Percentiles rank a stretch among this genome's conserved stretches.
Evolutionary conservation across 768 basidiomycete species (phyloP).

Genomic region (Pluteus cervinus): DNA sequence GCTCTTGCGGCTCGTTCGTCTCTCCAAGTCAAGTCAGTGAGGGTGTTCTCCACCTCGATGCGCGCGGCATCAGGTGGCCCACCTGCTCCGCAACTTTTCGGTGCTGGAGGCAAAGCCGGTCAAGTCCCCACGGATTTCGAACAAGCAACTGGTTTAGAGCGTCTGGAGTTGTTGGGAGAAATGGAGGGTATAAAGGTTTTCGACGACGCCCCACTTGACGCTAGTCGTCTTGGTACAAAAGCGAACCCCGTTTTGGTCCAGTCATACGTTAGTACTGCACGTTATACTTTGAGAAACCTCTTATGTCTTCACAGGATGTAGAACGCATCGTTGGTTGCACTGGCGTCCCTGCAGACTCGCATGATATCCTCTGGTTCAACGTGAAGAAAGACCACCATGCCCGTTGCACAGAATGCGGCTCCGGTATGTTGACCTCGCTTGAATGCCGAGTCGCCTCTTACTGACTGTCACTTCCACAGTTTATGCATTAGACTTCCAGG

Average conservation of each 20-base stretch:
- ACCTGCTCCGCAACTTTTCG: slow-evolving; percentile 61
- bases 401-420: slow-evolving; percentile 93
- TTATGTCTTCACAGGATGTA: slow-evolving; percentile 45
- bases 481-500: slow-evolving; percentile 71
- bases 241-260: slow-evolving; percentile 82
- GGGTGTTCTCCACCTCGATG: slow-evolving; percentile 55
- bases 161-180: slow-evolving; percentile 87
- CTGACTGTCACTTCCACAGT: slow-evolving; percentile 32
- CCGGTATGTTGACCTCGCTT: slow-evolving; percentile 47
- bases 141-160: slow-evolving; percentile 95
- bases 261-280: slow-evolving; percentile 70
- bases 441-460: background rate
- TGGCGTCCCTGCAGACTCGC: slow-evolving; percentile 91
- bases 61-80: slow-evolving; percentile 49
- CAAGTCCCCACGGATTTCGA: slow-evolving; percentile 78
- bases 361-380: slow-evolving; percentile 86
- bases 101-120: slow-evolving; percentile 66
- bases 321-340: slow-evolving; percentile 92
- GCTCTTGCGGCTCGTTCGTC: slow-evolving; percentile 31
- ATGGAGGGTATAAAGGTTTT: slow-evolving; percentile 87
- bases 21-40: slow-evolving; percentile 28
- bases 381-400: slow-evolving; percentile 57
- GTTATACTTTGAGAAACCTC: slow-evolving; percentile 1
- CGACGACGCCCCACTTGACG: slow-evolving; percentile 78
- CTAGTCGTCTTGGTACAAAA: slow-evolving; percentile 83